These are phyloP conservation scores for Datura wrightii DNA, from an alignment of 257 asterid genomes.

Conservation along the genomic window DNA sequence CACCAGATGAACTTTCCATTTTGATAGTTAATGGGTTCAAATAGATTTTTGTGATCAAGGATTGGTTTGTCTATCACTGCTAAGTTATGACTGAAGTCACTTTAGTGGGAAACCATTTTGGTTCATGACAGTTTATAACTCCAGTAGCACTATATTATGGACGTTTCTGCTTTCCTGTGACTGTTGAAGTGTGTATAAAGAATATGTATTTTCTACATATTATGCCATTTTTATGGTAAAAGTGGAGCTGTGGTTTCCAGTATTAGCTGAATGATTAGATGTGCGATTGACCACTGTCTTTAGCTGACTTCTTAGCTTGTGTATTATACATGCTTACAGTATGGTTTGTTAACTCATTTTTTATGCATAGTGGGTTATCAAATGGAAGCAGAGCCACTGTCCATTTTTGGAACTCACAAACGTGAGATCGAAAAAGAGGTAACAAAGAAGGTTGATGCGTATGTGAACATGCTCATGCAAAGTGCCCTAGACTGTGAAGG, in stretches of 20 bases:
- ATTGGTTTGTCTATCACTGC: not conserved
- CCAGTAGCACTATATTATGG: not conserved
- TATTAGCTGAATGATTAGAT: not conserved
- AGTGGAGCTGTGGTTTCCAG: not conserved
- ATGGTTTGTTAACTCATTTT: not conserved
- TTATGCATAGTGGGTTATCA: conserved; percentile 73
- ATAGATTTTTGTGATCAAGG: not conserved
- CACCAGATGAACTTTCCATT: not conserved
- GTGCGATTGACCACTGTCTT: not conserved
- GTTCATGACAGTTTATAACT: not conserved
- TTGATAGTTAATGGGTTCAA: not conserved
- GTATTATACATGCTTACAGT: not conserved
- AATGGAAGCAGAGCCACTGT: conserved; percentile 54
- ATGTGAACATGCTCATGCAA: conserved; percentile 51
- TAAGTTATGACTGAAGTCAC: not conserved
- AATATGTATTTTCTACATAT: not conserved
- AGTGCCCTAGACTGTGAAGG: conserved; percentile 65
- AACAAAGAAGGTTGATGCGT: conserved; percentile 57
- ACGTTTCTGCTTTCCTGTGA: not conserved
- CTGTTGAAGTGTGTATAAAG: not conserved
- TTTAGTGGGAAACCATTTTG: not conserved
- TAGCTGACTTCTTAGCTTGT: not conserved
- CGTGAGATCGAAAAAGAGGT: conserved; percentile 71
- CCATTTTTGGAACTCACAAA: conserved; percentile 59
- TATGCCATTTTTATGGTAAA: conserved; percentile 12